Evolutionary conservation across 805 yeast species (phyloP).

Genomic region (Nakazawaea sp.): DNA sequence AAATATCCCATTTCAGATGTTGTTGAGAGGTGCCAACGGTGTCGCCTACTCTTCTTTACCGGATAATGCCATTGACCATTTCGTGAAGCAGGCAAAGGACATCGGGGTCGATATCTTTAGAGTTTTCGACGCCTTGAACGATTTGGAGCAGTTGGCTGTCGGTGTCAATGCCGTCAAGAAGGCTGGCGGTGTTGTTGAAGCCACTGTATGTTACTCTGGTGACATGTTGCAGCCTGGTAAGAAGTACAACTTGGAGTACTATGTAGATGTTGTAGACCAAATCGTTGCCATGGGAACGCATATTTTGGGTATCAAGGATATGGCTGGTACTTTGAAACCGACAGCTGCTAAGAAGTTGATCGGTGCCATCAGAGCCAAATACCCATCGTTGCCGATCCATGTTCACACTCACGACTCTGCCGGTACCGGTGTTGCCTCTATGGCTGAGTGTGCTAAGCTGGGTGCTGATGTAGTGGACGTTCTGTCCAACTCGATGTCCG

Average conservation of each 20-base stretch:
- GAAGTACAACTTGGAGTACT: slow-evolving; percentile 92
- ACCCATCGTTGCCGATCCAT: slow-evolving; percentile 94
- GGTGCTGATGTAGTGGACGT: slow-evolving; percentile 99
- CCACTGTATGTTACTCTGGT: slow-evolving; percentile 97
- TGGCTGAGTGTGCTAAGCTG: slow-evolving; percentile 89
- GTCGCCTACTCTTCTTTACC: slow-evolving; percentile 97
- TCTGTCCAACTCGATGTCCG: slow-evolving; percentile 96
- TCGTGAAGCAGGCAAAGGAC: slow-evolving; percentile 89
- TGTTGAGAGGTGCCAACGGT: slow-evolving; percentile 98
- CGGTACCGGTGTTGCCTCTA: slow-evolving; percentile 97
- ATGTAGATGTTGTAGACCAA: slow-evolving; percentile 71
- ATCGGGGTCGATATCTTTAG: slow-evolving; percentile 97
- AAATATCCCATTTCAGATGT: slow-evolving; percentile 98
- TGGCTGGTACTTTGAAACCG: slow-evolving; percentile 99
- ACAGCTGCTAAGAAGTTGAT: slow-evolving; percentile 81
- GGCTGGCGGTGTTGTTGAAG: slow-evolving; percentile 99
- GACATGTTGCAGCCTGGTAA: slow-evolving; percentile 95
- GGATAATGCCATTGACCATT: slow-evolving; percentile 97
- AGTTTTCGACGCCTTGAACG: slow-evolving; percentile 96
- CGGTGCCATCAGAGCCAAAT: slow-evolving; percentile 72
- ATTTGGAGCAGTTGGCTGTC: slow-evolving; percentile 91
- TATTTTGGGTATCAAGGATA: slow-evolving; percentile 94
- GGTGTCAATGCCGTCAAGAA: slow-evolving; percentile 97
- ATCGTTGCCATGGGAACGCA: slow-evolving; percentile 95
- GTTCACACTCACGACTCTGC: slow-evolving; percentile 99